These are phyloP conservation scores for Nasturtium officinale DNA, from an alignment of 345 rosid species.

Conservation along the genomic window DNA sequence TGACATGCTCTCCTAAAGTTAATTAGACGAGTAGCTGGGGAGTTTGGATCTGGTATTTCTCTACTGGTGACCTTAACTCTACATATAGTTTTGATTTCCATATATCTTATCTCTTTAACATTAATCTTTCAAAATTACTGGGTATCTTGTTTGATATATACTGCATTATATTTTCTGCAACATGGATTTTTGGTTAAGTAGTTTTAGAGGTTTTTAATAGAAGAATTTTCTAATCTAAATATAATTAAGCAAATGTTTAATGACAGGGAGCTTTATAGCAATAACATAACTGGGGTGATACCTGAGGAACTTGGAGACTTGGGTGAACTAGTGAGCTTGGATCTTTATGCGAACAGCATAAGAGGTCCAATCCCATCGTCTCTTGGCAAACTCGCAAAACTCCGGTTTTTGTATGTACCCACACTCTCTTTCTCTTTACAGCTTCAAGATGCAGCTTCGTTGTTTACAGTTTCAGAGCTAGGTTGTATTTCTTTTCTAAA, in stretches of 20 bases:
- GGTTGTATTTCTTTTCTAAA: constrained; percentile 4
- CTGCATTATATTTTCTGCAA: neutral
- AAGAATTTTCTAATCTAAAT: neutral
- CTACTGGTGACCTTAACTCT: too few species aligned
- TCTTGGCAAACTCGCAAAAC: constrained; percentile 58
- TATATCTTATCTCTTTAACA: too few species aligned
- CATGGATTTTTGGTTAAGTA: neutral
- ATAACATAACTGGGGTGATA: constrained; percentile 59
- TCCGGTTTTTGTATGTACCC: constrained; percentile 65
- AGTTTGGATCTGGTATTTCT: too few species aligned
- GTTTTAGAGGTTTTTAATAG: neutral
- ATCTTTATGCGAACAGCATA: constrained; percentile 67
- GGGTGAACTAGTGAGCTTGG: constrained; percentile 80
- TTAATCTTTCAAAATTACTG: too few species aligned
- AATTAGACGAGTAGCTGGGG: too few species aligned
- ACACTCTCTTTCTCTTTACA: neutral
- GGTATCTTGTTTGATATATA: neutral
- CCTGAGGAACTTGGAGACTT: constrained; percentile 78
- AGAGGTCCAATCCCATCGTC: constrained; percentile 58
- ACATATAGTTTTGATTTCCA: too few species aligned
- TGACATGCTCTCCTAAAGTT: too few species aligned
- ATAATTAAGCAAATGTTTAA: constrained; percentile 11
- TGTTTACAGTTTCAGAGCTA: neutral
- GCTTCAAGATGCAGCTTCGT: neutral
- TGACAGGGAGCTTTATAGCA: constrained; percentile 81